A percentile compares a stretch with the other conserved stretches of the same genome.
Evolutionary conservation across 2,329 filamentous ascomycete genomes (phyloP).

Genomic region (Myriangium duriaei): DNA sequence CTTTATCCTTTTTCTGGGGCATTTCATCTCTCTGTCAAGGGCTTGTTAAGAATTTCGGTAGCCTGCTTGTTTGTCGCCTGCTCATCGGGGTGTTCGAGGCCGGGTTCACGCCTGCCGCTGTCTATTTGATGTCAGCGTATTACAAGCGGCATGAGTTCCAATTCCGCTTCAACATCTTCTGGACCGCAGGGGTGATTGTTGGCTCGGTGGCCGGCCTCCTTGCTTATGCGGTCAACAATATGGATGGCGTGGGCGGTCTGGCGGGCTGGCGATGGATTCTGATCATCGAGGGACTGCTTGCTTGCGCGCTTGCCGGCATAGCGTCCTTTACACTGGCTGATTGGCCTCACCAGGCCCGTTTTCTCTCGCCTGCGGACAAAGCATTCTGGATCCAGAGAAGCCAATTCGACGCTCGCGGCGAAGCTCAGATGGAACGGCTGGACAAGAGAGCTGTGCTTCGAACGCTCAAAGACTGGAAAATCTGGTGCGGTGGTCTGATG

Average conservation of each 20-base stretch:
- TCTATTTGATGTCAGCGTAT: constrained; percentile 26
- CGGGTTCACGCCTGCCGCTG: constrained; percentile 23
- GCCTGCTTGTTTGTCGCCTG: constrained; percentile 22
- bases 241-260: constrained; percentile 21
- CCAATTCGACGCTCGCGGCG: constrained; percentile 23
- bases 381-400: constrained; percentile 31
- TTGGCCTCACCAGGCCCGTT: constrained; percentile 33
- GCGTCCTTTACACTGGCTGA: constrained; percentile 26
- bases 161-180: constrained; percentile 30
- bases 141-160: constrained; percentile 33
- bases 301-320: constrained; percentile 16
- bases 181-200: constrained; percentile 29
- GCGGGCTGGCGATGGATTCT: constrained; percentile 23
- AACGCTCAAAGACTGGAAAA: constrained; percentile 37
- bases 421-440: constrained; percentile 40
- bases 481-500: constrained; percentile 28
- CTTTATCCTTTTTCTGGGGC: constrained; percentile 14
- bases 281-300: constrained; percentile 21
- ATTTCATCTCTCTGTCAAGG: constrained; percentile 25
- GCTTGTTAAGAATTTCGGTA: constrained; percentile 20
- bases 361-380: constrained; percentile 35
- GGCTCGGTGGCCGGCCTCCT: constrained; percentile 31
- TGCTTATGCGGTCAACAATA: constrained; percentile 24
- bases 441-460: constrained; percentile 36
- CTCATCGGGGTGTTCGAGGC: constrained; percentile 27